These are phyloP conservation scores for Colletotrichum falcatum DNA, from an alignment of 2,329 filamentous ascomycete species.

Conservation along the genomic window DNA sequence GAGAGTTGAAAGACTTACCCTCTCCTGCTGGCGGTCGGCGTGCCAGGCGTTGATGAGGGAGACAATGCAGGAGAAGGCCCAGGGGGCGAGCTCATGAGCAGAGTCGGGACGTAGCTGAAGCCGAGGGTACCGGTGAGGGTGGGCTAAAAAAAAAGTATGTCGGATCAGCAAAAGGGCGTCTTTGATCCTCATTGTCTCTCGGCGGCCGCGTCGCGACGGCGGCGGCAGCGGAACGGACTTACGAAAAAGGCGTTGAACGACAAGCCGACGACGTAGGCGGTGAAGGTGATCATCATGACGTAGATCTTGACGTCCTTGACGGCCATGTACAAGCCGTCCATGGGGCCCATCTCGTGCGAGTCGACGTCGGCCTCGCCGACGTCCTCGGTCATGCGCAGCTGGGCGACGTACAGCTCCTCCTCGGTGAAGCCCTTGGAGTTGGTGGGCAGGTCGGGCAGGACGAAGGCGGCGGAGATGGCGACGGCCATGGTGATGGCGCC, in stretches of 20 bases:
- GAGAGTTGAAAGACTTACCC: slow-evolving; percentile 49
- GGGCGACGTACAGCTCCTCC: slow-evolving; percentile 67
- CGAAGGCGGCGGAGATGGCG: slow-evolving; percentile 59
- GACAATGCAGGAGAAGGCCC: slow-evolving; percentile 69
- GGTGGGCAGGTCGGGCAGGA: slow-evolving; percentile 66
- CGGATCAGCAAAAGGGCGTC: neutral
- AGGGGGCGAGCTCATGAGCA: slow-evolving; percentile 70
- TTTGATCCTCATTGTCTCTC: neutral
- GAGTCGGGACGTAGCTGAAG: slow-evolving; percentile 63
- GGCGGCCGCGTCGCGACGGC: no score
- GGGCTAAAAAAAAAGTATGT: slow-evolving; percentile 51
- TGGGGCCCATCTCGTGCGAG: slow-evolving; percentile 59
- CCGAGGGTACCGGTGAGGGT: slow-evolving; percentile 65
- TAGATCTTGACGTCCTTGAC: slow-evolving; percentile 72
- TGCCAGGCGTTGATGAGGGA: slow-evolving; percentile 67
- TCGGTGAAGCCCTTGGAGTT: slow-evolving; percentile 70
- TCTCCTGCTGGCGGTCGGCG: slow-evolving; percentile 66
- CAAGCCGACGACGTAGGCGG: slow-evolving; percentile 69
- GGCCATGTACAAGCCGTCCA: slow-evolving; percentile 68
- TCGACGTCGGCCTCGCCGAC: slow-evolving; percentile 68
- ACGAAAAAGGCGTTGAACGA: slow-evolving; percentile 71
- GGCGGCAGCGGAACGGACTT: slow-evolving; percentile 42
- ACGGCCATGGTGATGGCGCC: slow-evolving; percentile 64
- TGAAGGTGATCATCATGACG: slow-evolving; percentile 72
- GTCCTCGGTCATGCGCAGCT: slow-evolving; percentile 68